A percentile compares a stretch with the other conserved stretches of the same genome.
phyloP scores from a whole-genome alignment of 2,329 filamentous ascomycete species.

The Aspergillus niger region DNA sequence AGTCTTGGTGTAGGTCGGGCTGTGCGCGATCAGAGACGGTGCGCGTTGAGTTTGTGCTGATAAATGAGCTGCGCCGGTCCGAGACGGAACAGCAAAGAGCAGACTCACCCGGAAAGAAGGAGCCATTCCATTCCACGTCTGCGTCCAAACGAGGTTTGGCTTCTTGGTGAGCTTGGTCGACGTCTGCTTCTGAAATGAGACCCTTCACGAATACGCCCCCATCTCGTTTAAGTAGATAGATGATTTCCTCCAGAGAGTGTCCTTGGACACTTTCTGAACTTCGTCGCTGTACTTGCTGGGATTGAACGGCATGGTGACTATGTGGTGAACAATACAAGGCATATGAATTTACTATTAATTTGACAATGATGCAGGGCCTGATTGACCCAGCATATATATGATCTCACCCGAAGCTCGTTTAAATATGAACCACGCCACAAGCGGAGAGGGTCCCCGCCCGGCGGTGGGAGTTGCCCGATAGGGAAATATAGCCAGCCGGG shows the following conservation, averaged over 20 bases:
- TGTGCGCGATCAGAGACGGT: slow-evolving; percentile 7
- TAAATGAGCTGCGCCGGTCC: neutral
- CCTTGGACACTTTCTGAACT: slow-evolving; percentile 7
- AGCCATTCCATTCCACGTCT: neutral
- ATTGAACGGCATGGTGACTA: neutral
- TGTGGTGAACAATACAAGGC: neutral
- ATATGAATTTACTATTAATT: no score
- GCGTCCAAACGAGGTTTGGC: neutral
- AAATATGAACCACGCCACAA: no score
- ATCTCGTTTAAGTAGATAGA: slow-evolving; percentile 11
- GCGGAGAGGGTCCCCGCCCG: neutral
- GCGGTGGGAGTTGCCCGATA: neutral
- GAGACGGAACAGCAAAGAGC: accelerated
- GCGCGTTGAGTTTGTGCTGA: slow-evolving; percentile 16
- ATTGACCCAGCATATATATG: no score
- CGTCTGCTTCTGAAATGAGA: neutral
- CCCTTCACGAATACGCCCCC: slow-evolving; percentile 9
- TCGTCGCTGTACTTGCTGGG: neutral
- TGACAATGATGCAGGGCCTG: no score
- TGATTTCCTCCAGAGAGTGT: slow-evolving; percentile 4
- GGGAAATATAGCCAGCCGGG: neutral
- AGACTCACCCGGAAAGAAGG: neutral
- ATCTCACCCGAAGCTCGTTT: no score
- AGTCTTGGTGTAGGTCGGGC: slow-evolving; percentile 9
- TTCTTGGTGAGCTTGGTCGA: slow-evolving; percentile 8